Percentiles rank a stretch among this genome's conserved stretches.
Conservation (phyloP, 768 basidiomycete genomes). For the Trametes cubensis region DNA sequence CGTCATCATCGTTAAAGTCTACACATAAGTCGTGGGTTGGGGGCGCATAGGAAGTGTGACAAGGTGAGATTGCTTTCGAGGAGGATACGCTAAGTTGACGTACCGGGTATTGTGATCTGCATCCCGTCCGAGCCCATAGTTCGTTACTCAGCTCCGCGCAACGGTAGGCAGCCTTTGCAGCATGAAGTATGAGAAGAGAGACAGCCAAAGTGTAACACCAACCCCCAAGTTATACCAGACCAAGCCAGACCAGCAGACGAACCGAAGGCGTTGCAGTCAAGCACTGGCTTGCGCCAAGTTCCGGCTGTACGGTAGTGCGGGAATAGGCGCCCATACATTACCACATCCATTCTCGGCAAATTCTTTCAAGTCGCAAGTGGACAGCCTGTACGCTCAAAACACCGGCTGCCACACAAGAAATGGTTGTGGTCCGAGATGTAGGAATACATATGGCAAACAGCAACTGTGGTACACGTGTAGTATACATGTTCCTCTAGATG, state of each 20-base stretch:
- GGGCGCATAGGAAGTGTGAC: neutral
- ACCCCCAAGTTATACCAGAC: slow-evolving; percentile 5
- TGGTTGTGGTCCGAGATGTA: neutral
- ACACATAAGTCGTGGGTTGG: neutral
- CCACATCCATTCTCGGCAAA: neutral
- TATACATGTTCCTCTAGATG: slow-evolving; percentile 11
- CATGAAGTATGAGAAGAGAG: neutral
- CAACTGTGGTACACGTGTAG: neutral
- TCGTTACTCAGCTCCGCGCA: slow-evolving; percentile 1
- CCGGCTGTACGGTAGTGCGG: neutral
- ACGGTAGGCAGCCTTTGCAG: neutral
- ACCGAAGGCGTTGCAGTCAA: neutral
- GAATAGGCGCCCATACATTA: slow-evolving; percentile 1
- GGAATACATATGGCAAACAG: slow-evolving; percentile 3
- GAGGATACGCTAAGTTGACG: slow-evolving; percentile 1
- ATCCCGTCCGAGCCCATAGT: slow-evolving; percentile 41
- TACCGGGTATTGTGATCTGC: slow-evolving; percentile 54
- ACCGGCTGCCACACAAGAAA: neutral
- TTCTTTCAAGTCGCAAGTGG: neutral
- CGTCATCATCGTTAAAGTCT: slow-evolving; percentile 86
- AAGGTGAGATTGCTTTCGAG: slow-evolving; percentile 1
- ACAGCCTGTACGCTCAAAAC: neutral
- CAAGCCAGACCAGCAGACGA: slow-evolving; percentile 15
- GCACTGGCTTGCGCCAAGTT: neutral
- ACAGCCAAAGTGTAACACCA: neutral